Percentiles rank a stretch among this genome's conserved stretches.
phyloP scores from a whole-genome alignment of 768 basidiomycete species.

The Russula compacta region DNA sequence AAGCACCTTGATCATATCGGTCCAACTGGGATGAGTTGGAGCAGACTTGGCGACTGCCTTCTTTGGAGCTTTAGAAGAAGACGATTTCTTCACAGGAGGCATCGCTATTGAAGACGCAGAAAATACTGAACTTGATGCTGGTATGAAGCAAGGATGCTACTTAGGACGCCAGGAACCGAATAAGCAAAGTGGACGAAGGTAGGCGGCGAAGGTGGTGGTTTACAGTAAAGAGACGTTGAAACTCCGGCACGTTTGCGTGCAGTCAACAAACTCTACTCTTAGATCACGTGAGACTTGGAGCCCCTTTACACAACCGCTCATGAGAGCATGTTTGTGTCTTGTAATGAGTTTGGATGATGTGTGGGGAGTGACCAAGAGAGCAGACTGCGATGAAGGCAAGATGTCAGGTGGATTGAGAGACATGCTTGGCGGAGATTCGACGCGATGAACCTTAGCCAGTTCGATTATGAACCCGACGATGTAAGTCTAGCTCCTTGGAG shows the following conservation, averaged over 20 bases:
- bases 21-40: conserved; percentile 48
- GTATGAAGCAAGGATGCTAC: conserved; percentile 20
- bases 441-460: background rate
- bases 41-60: conserved; percentile 35
- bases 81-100: conserved; percentile 31
- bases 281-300: conserved; percentile 20
- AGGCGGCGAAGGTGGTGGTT: conserved; percentile 41
- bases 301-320: conserved; percentile 10
- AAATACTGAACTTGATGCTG: conserved; percentile 15
- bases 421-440: conserved; percentile 5
- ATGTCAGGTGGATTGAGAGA: background rate
- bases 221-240: conserved; percentile 25
- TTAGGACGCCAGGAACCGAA: conserved; percentile 16
- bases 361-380: background rate
- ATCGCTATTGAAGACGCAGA: conserved; percentile 32
- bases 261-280: conserved; percentile 23
- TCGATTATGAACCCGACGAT: background rate
- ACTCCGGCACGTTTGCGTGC: conserved; percentile 22
- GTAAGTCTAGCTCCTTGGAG: background rate
- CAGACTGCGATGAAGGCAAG: background rate
- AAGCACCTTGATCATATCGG: conserved; percentile 75
- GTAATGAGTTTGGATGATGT: background rate
- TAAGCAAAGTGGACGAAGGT: conserved; percentile 20
- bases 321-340: background rate
- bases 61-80: conserved; percentile 41